A percentile compares a stretch with the other conserved stretches of the same genome.
phyloP scores from a whole-genome alignment of 148 eudicot genomes.

The Amaranthus palmeri region DNA sequence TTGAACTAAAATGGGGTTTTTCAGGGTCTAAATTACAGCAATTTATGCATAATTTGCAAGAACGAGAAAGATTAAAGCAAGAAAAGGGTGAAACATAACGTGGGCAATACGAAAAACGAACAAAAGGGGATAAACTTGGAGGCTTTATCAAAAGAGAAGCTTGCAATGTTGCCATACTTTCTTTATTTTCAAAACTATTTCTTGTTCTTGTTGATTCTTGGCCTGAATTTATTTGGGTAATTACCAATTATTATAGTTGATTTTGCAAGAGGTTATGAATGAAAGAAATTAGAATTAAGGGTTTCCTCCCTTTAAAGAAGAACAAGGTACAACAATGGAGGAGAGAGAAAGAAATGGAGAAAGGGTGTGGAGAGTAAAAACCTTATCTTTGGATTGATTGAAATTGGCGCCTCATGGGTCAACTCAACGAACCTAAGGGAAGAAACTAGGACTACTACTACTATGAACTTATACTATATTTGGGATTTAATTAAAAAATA shows the following conservation, averaged over 20 bases:
- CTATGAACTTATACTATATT: too few species aligned
- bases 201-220: background rate
- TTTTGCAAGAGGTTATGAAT: too few species aligned
- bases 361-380: slow-evolving; percentile 12
- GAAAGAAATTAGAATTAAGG: too few species aligned
- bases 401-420: slow-evolving; percentile 31
- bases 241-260: background rate
- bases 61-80: slow-evolving; percentile 15
- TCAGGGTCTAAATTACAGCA: slow-evolving; percentile 34
- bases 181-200: background rate
- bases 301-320: background rate
- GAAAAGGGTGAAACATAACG: slow-evolving; percentile 23
- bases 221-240: background rate
- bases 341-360: slow-evolving; percentile 15
- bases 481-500: too few species aligned
- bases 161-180: slow-evolving; percentile 57
- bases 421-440: background rate
- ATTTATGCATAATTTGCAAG: slow-evolving; percentile 19
- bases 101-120: slow-evolving; percentile 17
- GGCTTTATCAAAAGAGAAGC: slow-evolving; percentile 54
- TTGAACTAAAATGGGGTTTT: slow-evolving; percentile 22
- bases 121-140: slow-evolving; percentile 20
- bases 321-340: background rate
- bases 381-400: slow-evolving; percentile 46
- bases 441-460: too few species aligned